Evolutionary conservation across 108 stramenopile species (phyloP), one percentile per base, ranked within the genome.

Genomic region (Skeletonema tropicum): DNA sequence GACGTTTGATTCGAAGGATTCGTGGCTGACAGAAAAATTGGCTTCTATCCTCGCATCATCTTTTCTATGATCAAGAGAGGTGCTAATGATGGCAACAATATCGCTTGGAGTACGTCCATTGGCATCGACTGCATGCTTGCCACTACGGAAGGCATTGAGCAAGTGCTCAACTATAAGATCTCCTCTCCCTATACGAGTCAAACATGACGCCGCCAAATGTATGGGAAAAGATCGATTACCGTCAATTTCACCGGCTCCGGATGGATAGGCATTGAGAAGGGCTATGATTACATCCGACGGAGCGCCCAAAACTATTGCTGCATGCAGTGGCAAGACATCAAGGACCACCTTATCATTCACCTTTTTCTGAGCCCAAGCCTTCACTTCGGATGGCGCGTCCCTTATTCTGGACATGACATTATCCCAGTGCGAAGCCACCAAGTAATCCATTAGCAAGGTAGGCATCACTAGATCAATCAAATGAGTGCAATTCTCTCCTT

Each of bases 161-260:
- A 45, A 45, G 3, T 45, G 42, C n/a, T 23, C 52, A 8, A 55
- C 52, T 55, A 55, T 23, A 55, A 3, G 52, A 23, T 55, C 52
- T 25, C 52, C 52, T 21, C 52, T 23, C 52, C 23, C 10, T 0
- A 55, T 55, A 23, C 3, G 5, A 21, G 52, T 9, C 7, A 23
- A 21, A 10, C 52, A 55, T 1, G 52, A 23, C n/a, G 23, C 52
- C 8, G 89, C 89, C 29, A 94, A 67, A 69, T 94, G 93, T 3
- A 94, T 70, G 0, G 93, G 90, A 10, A 94, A 76, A 85, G 89
- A 88, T 0, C 93, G 90, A 68, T 94, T 89, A 52, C 90, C 90
- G 65, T 94, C 93, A 41, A 71, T 58, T 29, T 77, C 60, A 6
- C 61, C 55, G 5, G 82, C 83, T 25, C 85, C 93, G 9, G 62